A percentile compares a stretch with the other conserved stretches of the same genome.
Evolutionary conservation across 495 filamentous ascomycete species (phyloP).

Genomic region (Usnea hakonensis): DNA sequence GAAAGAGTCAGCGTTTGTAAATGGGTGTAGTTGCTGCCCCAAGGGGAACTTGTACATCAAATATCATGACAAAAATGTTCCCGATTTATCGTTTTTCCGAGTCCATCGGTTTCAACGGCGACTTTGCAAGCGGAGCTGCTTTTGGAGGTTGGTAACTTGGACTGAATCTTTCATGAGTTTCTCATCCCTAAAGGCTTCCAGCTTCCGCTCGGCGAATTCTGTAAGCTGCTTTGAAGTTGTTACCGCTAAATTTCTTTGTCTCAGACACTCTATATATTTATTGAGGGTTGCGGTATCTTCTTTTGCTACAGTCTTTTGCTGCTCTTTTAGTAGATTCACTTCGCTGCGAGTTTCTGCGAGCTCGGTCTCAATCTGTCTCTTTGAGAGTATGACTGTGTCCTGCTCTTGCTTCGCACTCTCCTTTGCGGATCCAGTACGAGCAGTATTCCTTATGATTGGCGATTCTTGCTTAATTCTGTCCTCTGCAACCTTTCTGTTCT

Average conservation of each 20-base stretch:
- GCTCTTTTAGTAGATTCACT: too few relatives aligned
- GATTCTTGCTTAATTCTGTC: not conserved
- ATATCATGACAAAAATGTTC: too few relatives aligned
- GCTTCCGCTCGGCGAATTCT: not conserved
- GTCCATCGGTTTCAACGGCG: too few relatives aligned
- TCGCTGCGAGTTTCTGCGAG: not conserved
- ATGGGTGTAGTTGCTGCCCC: too few relatives aligned
- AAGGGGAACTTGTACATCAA: too few relatives aligned
- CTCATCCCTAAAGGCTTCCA: not conserved
- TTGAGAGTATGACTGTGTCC: not conserved
- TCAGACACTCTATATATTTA: too few relatives aligned
- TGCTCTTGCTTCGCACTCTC: too few relatives aligned
- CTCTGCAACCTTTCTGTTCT: not conserved
- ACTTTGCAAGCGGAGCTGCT: not conserved
- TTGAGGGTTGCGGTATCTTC: not conserved
- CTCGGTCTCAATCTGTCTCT: not conserved
- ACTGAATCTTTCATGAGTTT: not conserved
- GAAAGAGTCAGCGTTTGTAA: too few relatives aligned
- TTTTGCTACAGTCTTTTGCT: not conserved
- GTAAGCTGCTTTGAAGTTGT: not conserved
- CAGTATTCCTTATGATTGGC: too few relatives aligned
- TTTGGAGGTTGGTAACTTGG: not conserved
- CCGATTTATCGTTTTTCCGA: too few relatives aligned
- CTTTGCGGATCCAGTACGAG: too few relatives aligned
- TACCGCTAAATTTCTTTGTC: too few relatives aligned